Percentiles rank a stretch among this genome's conserved stretches.
These are phyloP conservation scores for Oryza glumipatula DNA, from an alignment of 176 grass and related monocot species.

Conservation along the genomic window DNA sequence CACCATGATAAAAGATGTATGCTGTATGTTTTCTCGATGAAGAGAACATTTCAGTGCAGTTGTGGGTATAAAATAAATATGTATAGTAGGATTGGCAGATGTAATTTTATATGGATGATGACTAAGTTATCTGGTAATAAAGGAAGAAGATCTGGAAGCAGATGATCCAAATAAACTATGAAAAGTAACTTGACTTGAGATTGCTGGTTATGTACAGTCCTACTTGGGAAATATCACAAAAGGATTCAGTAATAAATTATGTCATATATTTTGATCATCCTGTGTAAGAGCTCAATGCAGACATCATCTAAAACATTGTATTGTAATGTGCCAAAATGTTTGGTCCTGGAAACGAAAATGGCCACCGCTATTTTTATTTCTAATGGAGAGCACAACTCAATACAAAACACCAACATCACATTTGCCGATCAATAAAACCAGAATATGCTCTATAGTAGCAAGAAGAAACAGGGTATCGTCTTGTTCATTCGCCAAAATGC, in stretches of 20 bases:
- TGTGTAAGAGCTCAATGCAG: slow-evolving; percentile 10
- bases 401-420: background rate
- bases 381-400: background rate
- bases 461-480: no score
- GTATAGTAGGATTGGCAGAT: background rate
- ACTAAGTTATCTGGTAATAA: background rate
- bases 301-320: background rate
- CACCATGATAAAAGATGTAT: background rate
- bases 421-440: background rate
- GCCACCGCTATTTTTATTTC: slow-evolving; percentile 29
- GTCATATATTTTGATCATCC: background rate
- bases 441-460: no score
- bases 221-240: background rate
- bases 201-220: background rate
- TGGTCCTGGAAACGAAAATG: background rate
- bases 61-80: background rate
- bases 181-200: background rate
- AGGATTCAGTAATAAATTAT: background rate
- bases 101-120: background rate
- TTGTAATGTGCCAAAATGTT: background rate
- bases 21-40: background rate
- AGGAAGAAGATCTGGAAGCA: background rate
- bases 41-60: background rate
- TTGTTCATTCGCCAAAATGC: no score
- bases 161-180: background rate